Conservation (phyloP, 768 basidiomycete genomes). For the Leccinum disarticulatum region DNA sequence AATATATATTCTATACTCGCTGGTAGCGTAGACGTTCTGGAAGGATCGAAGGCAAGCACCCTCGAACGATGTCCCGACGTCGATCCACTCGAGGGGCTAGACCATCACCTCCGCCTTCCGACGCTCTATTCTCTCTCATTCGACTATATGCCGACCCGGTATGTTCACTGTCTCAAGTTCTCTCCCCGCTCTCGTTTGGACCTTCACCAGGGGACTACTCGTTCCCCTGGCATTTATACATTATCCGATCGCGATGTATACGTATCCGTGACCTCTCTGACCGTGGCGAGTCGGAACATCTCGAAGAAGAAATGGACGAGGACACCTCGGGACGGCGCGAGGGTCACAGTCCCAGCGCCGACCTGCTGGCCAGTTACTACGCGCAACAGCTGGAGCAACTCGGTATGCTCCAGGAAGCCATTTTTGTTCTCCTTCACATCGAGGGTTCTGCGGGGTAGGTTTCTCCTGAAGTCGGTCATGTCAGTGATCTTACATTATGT, state of each 20-base stretch:
- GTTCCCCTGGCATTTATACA: slow-evolving; percentile 90
- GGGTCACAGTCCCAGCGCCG: slow-evolving; percentile 83
- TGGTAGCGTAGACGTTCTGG: slow-evolving; percentile 65
- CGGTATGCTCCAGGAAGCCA: slow-evolving; percentile 81
- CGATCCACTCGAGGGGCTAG: slow-evolving; percentile 67
- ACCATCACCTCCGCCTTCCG: slow-evolving; percentile 54
- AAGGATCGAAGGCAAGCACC: slow-evolving; percentile 52
- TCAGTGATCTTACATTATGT: slow-evolving; percentile 8
- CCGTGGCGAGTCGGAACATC: slow-evolving; percentile 50
- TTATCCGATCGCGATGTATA: slow-evolving; percentile 81
- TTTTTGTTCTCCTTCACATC: slow-evolving; percentile 87
- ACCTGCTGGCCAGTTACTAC: slow-evolving; percentile 79
- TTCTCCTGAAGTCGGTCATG: slow-evolving; percentile 3
- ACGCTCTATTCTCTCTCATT: slow-evolving; percentile 82
- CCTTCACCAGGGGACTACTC: slow-evolving; percentile 78
- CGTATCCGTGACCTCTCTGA: slow-evolving; percentile 87
- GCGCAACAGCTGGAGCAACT: slow-evolving; percentile 82
- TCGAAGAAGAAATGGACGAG: slow-evolving; percentile 34
- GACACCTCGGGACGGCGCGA: slow-evolving; percentile 52
- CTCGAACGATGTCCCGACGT: slow-evolving; percentile 55
- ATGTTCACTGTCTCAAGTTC: slow-evolving; percentile 64
- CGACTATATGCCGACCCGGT: slow-evolving; percentile 72
- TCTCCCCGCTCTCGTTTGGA: slow-evolving; percentile 73
- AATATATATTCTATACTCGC: slow-evolving; percentile 83
- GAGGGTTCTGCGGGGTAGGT: slow-evolving; percentile 77